Conservation (phyloP, 2,329 filamentous ascomycete genomes). For the Neonectria hederae region DNA sequence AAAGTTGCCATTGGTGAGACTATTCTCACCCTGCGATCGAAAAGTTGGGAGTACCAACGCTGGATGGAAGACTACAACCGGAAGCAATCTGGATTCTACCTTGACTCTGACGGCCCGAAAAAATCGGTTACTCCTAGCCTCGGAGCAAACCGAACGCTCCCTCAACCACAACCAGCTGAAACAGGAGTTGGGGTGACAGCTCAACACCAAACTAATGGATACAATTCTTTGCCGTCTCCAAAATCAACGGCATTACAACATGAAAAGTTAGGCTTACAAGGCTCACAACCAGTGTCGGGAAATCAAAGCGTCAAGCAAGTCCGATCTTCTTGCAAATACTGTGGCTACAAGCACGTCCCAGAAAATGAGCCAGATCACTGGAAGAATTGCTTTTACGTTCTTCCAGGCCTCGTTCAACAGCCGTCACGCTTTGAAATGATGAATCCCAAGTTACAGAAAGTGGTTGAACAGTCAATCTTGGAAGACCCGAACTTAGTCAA, state of each 20-base stretch:
- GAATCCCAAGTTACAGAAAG: background rate
- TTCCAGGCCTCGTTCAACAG: background rate
- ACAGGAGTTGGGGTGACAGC: background rate
- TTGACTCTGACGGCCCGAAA: conserved; percentile 17
- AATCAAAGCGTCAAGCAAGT: background rate
- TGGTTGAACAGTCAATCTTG: background rate
- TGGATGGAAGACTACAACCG: conserved; percentile 42
- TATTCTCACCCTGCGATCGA: conserved; percentile 63
- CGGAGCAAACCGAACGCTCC: background rate
- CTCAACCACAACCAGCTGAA: background rate
- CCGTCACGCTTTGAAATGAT: background rate
- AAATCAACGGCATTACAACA: background rate
- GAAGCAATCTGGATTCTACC: conserved; percentile 25
- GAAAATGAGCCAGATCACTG: background rate
- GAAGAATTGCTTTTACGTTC: background rate
- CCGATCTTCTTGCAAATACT: background rate
- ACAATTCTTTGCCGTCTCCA: too few species aligned
- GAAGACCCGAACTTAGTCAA: background rate
- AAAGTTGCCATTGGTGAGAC: conserved; percentile 66
- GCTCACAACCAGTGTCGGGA: background rate
- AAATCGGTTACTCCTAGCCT: background rate
- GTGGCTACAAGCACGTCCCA: background rate
- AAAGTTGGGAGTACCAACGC: conserved; percentile 59
- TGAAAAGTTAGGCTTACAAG: too few species aligned
- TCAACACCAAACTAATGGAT: background rate